Evolutionary conservation across 78 protist species (phyloP), one percentile per base, ranked within the genome.

Genomic region (Speleostelium caveatum): DNA sequence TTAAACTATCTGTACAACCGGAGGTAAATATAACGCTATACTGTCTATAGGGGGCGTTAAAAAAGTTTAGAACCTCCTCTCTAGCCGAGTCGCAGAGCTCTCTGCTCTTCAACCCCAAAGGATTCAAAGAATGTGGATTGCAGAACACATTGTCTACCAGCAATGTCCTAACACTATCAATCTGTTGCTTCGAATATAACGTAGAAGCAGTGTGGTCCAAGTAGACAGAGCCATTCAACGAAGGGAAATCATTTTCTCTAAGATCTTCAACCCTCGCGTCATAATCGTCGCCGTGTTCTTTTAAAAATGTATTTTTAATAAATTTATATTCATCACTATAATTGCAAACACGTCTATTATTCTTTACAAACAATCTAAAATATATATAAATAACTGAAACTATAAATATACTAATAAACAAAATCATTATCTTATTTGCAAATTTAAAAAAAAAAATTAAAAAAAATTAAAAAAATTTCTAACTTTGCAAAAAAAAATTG

Each of bases 21-120:
- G 95, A 59, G 22, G 98, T 96, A 73, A 96, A 96, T 19, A 96
- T 73, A 19, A 95, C 97, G 24, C 94, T 41, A 58, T 95, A 95
- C 36, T 95, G 83, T 58, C 69, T 36, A 21, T 62, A 39, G 7
- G 85, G 69, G n/a, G 97, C 91, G 51, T 90, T 68, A 49, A 95
- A 94, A 24, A 36, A 71, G 0, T 28, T 14, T 14, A 95, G 26
- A 14, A 96, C 53, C 26, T 6, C 58, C 19, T 71, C 77, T 53
- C 98, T 41, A 2, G 58, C 24, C 3, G 30, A n/a, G 55, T 68
- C 88, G 17, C 69, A 42, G 0, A 16, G 26, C 30, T 72, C 85
- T 33, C 6, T 83, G 5, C 89, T 67, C 19, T 55, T 49, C n/a
- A 75, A 35, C 12, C 79, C 77, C 39, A 75, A 45, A 21, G 77